Evolutionary conservation across 345 rosid genomes (phyloP), one percentile per base, ranked within the genome.

Genomic region (Camelina neglecta): DNA sequence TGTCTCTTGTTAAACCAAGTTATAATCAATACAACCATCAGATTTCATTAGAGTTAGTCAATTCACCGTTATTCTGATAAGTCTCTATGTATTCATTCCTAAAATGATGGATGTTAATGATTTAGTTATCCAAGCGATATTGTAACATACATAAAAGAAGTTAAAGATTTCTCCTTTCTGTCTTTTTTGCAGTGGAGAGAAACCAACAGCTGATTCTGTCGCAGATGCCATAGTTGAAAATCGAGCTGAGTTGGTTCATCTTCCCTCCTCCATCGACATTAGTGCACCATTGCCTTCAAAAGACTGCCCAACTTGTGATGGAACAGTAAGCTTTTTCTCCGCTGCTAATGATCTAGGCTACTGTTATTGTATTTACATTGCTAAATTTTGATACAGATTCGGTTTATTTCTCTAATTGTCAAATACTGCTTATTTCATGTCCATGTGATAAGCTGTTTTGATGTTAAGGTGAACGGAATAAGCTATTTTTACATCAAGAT

Each of bases 281-380:
- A 84, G 83, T 80, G 60, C 82, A 31, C 87, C 96, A 59, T 81
- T 93, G 81, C 98, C 98, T 55, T 81, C 83, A 55, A 93, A 93
- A 83, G 96, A 93, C 56, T 93, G 98, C 69, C 94, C 90, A 38
- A 84, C 85, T 74, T 93, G 97, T 68, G 98, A 93, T 81, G 97
- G 96, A 83, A 89, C 94, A 55, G 98, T 93, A 78, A 87, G 92
- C 68, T 29, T 58, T 47, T 56, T 69, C 31, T 39, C 20, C 35
- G 4, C 61, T 65, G 16, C 45, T 39, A 65, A 41, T 59, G 41
- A 47, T 21, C 16, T 51, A 41, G 10, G 33, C 45, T 9, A 4
- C 21, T 4, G 35, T 39, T 33, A 2, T 12, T 48, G 54, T 66
- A 49, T 50, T 26, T 60, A 5, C 1, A n/a, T 18, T 69, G 29